These are phyloP conservation scores for Suhomyces bribrorum DNA, from an alignment of 1,139 yeast species.

Conservation along the genomic window DNA sequence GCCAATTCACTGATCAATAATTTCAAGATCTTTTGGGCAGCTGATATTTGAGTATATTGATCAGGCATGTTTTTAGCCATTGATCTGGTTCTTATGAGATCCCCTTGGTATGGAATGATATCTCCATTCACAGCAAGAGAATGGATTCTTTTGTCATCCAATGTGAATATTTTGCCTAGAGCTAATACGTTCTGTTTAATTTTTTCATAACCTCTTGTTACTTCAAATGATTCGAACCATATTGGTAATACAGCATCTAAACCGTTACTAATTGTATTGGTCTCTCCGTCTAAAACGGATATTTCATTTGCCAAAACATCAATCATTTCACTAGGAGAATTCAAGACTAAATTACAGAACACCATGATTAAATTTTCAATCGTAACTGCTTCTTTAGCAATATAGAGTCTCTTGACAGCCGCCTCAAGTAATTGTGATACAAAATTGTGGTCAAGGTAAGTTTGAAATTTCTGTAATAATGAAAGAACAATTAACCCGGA, in stretches of 20 bases:
- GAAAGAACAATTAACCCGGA: constrained; percentile 71
- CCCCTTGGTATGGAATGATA: constrained; percentile 59
- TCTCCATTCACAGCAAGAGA: constrained; percentile 73
- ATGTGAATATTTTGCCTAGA: constrained; percentile 60
- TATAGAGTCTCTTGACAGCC: constrained; percentile 62
- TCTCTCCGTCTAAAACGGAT: constrained; percentile 29
- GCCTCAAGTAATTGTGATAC: constrained; percentile 68
- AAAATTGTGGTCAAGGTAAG: constrained; percentile 48
- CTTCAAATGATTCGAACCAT: constrained; percentile 84
- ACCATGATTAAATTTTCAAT: constrained; percentile 77
- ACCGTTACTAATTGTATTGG: constrained; percentile 31
- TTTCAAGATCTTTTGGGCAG: constrained; percentile 71
- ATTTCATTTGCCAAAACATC: constrained; percentile 53
- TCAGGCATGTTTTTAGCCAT: constrained; percentile 72
- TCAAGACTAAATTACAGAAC: constrained; percentile 67
- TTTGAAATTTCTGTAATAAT: constrained; percentile 59
- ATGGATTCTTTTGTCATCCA: constrained; percentile 56
- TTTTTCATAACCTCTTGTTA: constrained; percentile 74
- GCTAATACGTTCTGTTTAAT: constrained; percentile 75
- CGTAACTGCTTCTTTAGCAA: constrained; percentile 69
- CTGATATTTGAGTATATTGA: constrained; percentile 63
- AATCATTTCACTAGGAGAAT: constrained; percentile 62
- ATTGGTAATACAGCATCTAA: constrained; percentile 58
- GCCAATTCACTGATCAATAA: constrained; percentile 68
- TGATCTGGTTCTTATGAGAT: constrained; percentile 78